Conservation (phyloP, 1,284 basidiomycete species). For the Vanrija sp. region DNA sequence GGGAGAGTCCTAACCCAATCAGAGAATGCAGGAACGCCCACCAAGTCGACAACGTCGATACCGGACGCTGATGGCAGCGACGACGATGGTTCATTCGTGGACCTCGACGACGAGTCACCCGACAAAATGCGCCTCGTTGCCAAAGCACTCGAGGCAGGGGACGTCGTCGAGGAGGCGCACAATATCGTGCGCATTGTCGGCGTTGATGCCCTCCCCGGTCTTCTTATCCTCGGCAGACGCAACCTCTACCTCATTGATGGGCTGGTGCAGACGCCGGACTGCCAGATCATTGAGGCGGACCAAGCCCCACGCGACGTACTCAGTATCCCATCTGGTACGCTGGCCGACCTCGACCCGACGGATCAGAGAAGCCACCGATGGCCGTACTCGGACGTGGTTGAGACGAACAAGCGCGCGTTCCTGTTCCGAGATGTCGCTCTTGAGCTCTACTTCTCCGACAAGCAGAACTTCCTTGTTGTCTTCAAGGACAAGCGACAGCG, state of each 20-base stretch:
- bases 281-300: constrained; percentile 82
- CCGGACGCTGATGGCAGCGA: constrained; percentile 6
- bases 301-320: constrained; percentile 79
- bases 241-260: constrained; percentile 91
- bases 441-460: constrained; percentile 87
- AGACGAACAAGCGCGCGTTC: constrained; percentile 75
- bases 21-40: not conserved
- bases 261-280: constrained; percentile 78
- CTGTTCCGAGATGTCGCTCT: constrained; percentile 86
- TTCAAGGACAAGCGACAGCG: constrained; percentile 68
- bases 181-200: constrained; percentile 81
- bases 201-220: constrained; percentile 74
- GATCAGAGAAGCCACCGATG: constrained; percentile 70
- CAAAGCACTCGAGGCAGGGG: constrained; percentile 69
- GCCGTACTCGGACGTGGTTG: constrained; percentile 72
- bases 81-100: constrained; percentile 30
- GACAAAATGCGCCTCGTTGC: constrained; percentile 59
- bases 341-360: constrained; percentile 69
- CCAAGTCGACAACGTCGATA: not conserved
- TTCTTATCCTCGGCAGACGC: constrained; percentile 77
- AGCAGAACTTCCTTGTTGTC: constrained; percentile 72
- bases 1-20: not conserved
- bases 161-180: constrained; percentile 76
- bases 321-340: constrained; percentile 73
- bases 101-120: constrained; percentile 54